These are phyloP conservation scores for Pythium aphanidermatum DNA, from an alignment of 352 stramenopile genomes.

Conservation along the genomic window DNA sequence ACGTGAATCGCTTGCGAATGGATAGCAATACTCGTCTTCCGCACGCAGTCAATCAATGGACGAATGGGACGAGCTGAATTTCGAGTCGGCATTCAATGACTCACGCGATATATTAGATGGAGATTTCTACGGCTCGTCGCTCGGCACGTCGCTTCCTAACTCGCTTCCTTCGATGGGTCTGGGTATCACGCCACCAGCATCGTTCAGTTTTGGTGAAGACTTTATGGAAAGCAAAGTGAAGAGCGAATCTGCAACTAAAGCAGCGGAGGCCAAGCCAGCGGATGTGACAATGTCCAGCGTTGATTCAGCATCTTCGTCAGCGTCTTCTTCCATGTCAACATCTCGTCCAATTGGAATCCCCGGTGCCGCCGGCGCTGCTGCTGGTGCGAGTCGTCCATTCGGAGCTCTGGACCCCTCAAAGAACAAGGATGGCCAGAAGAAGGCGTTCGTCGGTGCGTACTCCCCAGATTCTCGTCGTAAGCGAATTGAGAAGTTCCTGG, in stretches of 20 bases:
- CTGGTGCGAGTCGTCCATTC: conserved; percentile 32
- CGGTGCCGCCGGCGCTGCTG: conserved; percentile 31
- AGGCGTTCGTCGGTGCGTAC: conserved; percentile 89
- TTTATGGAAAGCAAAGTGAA: conserved; percentile 80
- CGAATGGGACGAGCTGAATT: conserved; percentile 84
- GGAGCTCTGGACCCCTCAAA: conserved; percentile 33
- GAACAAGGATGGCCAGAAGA: conserved; percentile 56
- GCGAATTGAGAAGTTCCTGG: conserved; percentile 57
- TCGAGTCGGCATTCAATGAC: conserved; percentile 75
- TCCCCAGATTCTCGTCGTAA: conserved; percentile 38
- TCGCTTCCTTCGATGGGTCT: conserved; percentile 84
- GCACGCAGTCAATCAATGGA: conserved; percentile 69
- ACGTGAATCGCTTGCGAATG: neutral
- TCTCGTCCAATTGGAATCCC: conserved; percentile 81
- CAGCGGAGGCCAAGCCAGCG: conserved; percentile 16
- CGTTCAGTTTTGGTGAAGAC: conserved; percentile 83
- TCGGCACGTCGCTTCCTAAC: conserved; percentile 79
- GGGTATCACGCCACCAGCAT: conserved; percentile 73
- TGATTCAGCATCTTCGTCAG: conserved; percentile 8
- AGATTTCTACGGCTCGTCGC: conserved; percentile 78
- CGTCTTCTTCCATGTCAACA: conserved; percentile 39
- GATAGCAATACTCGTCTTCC: conserved; percentile 43
- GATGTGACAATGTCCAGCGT: conserved; percentile 8
- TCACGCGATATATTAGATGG: conserved; percentile 74
- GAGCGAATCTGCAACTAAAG: conserved; percentile 29